Evolutionary conservation across 441 rosid genomes (phyloP), one percentile per base, ranked within the genome.

Genomic region (Erodium texanum): DNA sequence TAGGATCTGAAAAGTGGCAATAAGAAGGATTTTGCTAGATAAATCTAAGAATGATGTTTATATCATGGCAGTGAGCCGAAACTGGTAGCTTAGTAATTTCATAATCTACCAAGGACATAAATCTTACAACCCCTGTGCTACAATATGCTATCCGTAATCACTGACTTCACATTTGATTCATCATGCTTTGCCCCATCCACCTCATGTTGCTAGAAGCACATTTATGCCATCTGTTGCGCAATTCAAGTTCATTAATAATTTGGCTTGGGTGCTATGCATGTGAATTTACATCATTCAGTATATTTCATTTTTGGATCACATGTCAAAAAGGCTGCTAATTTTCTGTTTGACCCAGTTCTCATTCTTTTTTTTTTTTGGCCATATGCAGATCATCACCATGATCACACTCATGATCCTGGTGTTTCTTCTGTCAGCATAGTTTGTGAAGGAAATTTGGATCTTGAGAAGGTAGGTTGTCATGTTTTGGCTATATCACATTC

Each of bases 341-440:
- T 9, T 3, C 7, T 27, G 29, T 27, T 1, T 27, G 29, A 27
- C 29, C 29, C 3, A 27, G 3, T 27, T 27, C 29, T 3, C 29
- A 3, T 27, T 1, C 3, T 27, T 3, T 27, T 29, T 54, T 69
- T 68, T 15, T 62, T 38, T 38, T 38, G 45, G 67, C 61, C 66
- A 24, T 29, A 0, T 68, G 78, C 89, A 89, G 92, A 85, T 43
- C 87, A 84, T 82, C 86, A 86, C 72, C 82, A 84, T 64, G 80
- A 89, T 80, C 97, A 91, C 79, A 74, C 89, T 78, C 97, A 94
- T 66, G 99, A 91, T 82, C 96, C 96, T 1, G 92, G 94, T 52
- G 93, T 94, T 79, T 81, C 99, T 74, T 94, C 96, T 29, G 90
- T 93, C 79, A 89, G 96, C 85, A 77, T 93, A 66, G 96, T 87